Evolutionary conservation across 1,139 yeast genomes (phyloP), one percentile per base, ranked within the genome.

Genomic region (Candida tunisiensis): DNA sequence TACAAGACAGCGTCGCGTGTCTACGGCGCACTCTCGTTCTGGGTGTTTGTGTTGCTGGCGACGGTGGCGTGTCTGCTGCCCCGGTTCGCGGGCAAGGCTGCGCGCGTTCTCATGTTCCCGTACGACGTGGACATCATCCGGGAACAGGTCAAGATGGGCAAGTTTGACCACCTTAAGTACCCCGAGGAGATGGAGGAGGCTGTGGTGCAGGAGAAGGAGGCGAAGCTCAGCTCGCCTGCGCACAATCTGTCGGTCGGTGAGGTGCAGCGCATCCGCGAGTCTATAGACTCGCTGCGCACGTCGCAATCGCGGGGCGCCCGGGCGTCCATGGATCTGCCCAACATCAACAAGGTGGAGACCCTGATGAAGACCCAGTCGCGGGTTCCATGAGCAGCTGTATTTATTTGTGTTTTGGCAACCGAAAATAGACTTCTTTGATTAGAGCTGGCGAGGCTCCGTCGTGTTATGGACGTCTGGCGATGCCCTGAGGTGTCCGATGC

Each of bases 11-110:
- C 82, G 1, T 62, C 69, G 2, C 73, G 72, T 44, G 62, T 78
- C 26, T 83, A 78, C 51, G 88, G 91, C 3, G 52, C 71, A 12
- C 60, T 73, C 3, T 47, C 71, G 4, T 83, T 72, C 51, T 88
- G 96, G 96, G 83, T 82, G 1, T 69, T 77, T 41, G 52, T 74
- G 26, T 61, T 77, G 38, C 60, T 78, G 31, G 91, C 93, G n/a
- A 56, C 74, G 8, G 43, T 75, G 15, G 60, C 65, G 22, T 79
- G 92, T 46, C 48, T 85, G 35, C 46, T 80, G 15, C 96, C 96
- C 6, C 62, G 93, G 38, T 71, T 82, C 45, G 52, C 69, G 12
- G 63, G 59, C 45, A 85, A 79, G 49, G 60, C 71, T 23, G 47
- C 68, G 25, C 69, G 62, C 41, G 72, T 69, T 39, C 50, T 74